A percentile compares a stretch with the other conserved stretches of the same genome.
These are phyloP conservation scores for Apiosordaria backusii DNA, from an alignment of 495 filamentous ascomycete species.

Conservation along the genomic window DNA sequence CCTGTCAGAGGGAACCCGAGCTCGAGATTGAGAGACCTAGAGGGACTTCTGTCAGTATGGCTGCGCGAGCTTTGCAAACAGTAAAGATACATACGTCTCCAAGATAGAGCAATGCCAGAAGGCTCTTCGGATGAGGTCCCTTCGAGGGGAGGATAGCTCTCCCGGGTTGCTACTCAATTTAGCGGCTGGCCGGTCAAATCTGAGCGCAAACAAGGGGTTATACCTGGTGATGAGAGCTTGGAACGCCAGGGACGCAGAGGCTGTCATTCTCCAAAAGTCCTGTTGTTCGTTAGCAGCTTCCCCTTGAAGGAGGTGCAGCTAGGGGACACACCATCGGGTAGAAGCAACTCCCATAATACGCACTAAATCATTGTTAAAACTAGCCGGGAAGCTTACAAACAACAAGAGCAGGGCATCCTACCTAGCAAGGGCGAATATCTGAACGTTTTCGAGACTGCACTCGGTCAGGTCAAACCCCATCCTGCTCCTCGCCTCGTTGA, in stretches of 20 bases:
- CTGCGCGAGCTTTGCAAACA: background rate
- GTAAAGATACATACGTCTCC: conserved; percentile 46
- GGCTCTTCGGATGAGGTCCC: conserved; percentile 50
- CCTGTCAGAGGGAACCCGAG: conserved; percentile 53
- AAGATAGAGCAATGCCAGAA: conserved; percentile 59
- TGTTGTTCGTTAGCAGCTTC: conserved; percentile 26
- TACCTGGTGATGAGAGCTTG: conserved; percentile 53
- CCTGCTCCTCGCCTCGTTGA: conserved; percentile 57
- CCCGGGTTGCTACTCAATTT: conserved; percentile 37
- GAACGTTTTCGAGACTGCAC: conserved; percentile 55
- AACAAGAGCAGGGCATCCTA: conserved; percentile 25
- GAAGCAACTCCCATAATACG: conserved; percentile 52
- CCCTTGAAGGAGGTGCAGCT: background rate
- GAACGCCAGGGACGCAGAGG: conserved; percentile 50
- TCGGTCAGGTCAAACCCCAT: conserved; percentile 55
- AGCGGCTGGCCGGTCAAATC: conserved; percentile 15
- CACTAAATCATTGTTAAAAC: conserved; percentile 30
- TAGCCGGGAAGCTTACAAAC: background rate
- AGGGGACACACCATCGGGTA: conserved; percentile 43
- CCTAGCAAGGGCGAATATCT: conserved; percentile 53
- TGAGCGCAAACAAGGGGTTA: background rate
- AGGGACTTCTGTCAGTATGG: too few relatives aligned
- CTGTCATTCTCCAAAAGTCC: conserved; percentile 58
- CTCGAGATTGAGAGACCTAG: conserved; percentile 45
- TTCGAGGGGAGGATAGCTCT: conserved; percentile 45